phyloP scores from a whole-genome alignment of 2,329 filamentous ascomycete genomes.

The Penicillium sp. region DNA sequence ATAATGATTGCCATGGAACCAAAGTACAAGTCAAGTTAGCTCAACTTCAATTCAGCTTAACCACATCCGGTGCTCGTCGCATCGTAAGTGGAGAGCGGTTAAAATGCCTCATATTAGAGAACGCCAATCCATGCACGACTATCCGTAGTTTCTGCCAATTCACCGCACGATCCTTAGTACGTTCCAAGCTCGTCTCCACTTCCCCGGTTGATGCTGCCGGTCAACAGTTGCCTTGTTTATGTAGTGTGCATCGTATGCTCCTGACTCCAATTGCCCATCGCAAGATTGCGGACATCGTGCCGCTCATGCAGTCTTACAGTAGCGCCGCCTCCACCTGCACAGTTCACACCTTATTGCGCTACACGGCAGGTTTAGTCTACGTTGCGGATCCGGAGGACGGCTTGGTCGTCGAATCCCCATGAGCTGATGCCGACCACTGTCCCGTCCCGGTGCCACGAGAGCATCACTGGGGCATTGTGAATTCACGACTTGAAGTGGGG shows the following conservation, averaged over 20 bases:
- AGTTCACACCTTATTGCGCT: slow-evolving; percentile 19
- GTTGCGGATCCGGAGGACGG: background rate
- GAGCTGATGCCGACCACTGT: background rate
- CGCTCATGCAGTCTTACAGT: background rate
- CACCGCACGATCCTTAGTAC: background rate
- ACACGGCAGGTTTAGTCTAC: background rate
- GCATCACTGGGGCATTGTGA: slow-evolving; percentile 2
- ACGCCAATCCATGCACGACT: background rate
- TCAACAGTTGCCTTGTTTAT: slow-evolving; percentile 3
- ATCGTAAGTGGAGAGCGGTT: slow-evolving; percentile 1
- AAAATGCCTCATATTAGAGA: slow-evolving; percentile 21
- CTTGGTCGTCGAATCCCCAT: background rate
- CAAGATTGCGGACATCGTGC: background rate
- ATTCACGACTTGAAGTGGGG: background rate
- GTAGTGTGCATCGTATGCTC: background rate
- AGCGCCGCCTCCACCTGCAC: slow-evolving; percentile 4
- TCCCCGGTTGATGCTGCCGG: slow-evolving; percentile 7
- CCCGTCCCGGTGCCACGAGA: slow-evolving; percentile 16
- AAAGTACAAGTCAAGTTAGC: background rate
- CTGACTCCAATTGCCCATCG: background rate
- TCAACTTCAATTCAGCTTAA: slow-evolving; percentile 1
- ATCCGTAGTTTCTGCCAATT: background rate
- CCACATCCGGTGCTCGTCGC: slow-evolving; percentile 3
- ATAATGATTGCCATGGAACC: background rate
- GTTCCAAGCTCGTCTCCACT: slow-evolving; percentile 1